Base-by-base conservation (phyloP, 164 flowering plant genomes). In the Warburgia ugandensis region DNA sequence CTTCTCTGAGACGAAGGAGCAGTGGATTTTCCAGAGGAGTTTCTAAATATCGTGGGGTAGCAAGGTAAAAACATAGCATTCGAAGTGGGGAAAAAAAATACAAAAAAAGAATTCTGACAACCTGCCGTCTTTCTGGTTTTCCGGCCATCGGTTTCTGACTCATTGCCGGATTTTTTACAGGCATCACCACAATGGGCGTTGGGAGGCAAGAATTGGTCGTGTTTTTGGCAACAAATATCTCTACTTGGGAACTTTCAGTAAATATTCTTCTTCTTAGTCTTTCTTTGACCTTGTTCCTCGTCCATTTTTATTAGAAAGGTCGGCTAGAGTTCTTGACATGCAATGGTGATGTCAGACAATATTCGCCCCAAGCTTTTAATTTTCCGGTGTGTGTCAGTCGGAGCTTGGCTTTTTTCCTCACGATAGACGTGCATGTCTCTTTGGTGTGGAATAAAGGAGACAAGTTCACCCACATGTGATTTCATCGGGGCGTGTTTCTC, bases 21-120 rank as follows among this genome's bases (percentile, higher is more conserved):
- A 86, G 86, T 48, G 99, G 99, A 6, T 89, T 94, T 51, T 79
- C 99, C 0, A 76, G 99, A 60, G 99, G 99, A 1, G 95, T 86
- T 17, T 94, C 99, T 3, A 86, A 89, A 54, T 94, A 94, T 42
- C 82, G 99, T 2, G 99, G 99, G 10, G 99, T 94, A 8, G 99
- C 99, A 0, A 79, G 88, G 98, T 87, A 69, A n/a, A n/a, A n/a
- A n/a, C n/a, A n/a, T n/a, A n/a, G n/a, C n/a, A n/a, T n/a, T n/a
- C n/a, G n/a, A n/a, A n/a, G n/a, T n/a, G n/a, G n/a, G n/a, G n/a
- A n/a, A n/a, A n/a, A n/a, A n/a, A n/a, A n/a, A n/a, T n/a, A n/a
- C n/a, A n/a, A n/a, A n/a, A n/a, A n/a, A n/a, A n/a, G n/a, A n/a
- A n/a, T n/a, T 30, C 48, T 66, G 50, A 61, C 51, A 50, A 45